Percentiles rank a stretch among this genome's conserved stretches.
phyloP scores from a whole-genome alignment of 2,329 filamentous ascomycete species.

The Penicillium sp. region DNA sequence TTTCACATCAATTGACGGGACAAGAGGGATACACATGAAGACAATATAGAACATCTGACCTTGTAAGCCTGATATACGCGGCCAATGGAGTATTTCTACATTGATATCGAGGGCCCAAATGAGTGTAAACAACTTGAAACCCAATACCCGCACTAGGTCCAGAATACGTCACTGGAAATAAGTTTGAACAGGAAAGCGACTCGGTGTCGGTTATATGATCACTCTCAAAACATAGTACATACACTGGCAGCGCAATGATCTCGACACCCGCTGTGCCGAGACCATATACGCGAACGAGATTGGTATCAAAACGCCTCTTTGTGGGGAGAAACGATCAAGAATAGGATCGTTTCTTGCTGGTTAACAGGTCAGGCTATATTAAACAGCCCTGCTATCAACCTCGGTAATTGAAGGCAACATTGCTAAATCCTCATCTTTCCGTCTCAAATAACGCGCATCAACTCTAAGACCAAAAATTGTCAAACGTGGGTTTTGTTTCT shows the following conservation, averaged over 20 bases:
- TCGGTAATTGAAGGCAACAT: slow-evolving; percentile 4
- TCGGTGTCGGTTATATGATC: slow-evolving; percentile 21
- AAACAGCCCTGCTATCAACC: background rate
- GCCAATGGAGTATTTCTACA: background rate
- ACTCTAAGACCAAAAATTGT: slow-evolving; percentile 4
- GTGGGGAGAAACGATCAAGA: slow-evolving; percentile 4
- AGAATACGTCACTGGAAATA: background rate
- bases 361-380: slow-evolving; percentile 3
- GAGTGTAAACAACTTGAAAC: background rate
- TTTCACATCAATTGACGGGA: no score
- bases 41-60: no score
- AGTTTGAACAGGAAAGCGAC: slow-evolving; percentile 18
- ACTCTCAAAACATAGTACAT: slow-evolving; percentile 28
- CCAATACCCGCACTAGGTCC: no score
- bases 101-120: background rate
- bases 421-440: slow-evolving; percentile 5
- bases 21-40: no score
- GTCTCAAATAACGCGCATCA: slow-evolving; percentile 1
- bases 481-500: slow-evolving; percentile 3
- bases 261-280: slow-evolving; percentile 15
- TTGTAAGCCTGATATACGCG: no score
- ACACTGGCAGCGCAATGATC: slow-evolving; percentile 18
- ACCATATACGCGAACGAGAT: slow-evolving; percentile 19
- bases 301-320: slow-evolving; percentile 27
- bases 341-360: slow-evolving; percentile 6